Percentiles rank a stretch among this genome's conserved stretches.
Conservation (phyloP, 78 protist genomes). For the Pigoraptor vietnamica region DNA sequence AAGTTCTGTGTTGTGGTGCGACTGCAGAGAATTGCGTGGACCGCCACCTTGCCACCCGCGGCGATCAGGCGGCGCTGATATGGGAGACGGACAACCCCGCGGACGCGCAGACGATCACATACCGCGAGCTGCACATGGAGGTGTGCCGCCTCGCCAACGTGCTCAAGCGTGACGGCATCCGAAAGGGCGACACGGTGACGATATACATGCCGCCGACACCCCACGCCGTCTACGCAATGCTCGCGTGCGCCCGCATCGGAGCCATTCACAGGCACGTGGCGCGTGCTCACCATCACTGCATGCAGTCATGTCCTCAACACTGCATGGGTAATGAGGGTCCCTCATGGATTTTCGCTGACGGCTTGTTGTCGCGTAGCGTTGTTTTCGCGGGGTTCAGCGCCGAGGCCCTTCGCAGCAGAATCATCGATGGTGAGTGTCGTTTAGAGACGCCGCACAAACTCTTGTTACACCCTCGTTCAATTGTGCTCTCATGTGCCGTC, state of each 20-base stretch:
- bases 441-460: too few species aligned
- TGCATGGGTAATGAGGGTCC: conserved; percentile 2
- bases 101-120: conserved; percentile 2
- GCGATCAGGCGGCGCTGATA: conserved; percentile 1
- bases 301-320: neutral
- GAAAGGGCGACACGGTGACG: conserved; percentile 13
- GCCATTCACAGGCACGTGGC: conserved; percentile 64
- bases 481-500: neutral
- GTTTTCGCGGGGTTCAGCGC: conserved; percentile 57
- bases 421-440: conserved; percentile 14
- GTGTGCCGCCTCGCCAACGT: conserved; percentile 2
- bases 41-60: neutral
- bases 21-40: conserved; percentile 15
- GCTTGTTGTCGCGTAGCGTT: conserved; percentile 13
- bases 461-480: neutral
- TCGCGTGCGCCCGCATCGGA: conserved; percentile 63
- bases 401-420: conserved; percentile 25
- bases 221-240: conserved; percentile 20
- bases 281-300: neutral
- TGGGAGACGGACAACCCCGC: conserved; percentile 23
- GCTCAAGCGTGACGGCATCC: neutral
- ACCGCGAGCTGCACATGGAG: conserved; percentile 1
- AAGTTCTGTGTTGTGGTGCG: neutral
- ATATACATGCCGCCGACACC: conserved; percentile 32
- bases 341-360: neutral